Base-by-base conservation (phyloP, 352 stramenopile genomes). In the Phytophthora melonis region DNA sequence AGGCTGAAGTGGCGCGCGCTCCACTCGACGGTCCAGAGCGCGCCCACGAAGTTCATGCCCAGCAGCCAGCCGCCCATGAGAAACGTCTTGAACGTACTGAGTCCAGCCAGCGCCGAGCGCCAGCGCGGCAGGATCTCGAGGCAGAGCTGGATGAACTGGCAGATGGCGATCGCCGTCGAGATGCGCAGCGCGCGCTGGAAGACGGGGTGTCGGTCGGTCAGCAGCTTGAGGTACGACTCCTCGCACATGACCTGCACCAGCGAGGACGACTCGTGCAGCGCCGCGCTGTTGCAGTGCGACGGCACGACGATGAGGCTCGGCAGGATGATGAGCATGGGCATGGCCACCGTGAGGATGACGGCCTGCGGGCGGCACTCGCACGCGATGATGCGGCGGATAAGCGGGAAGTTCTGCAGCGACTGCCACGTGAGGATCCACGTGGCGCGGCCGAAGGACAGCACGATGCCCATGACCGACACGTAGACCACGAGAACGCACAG, bases 371-470 rank as follows among this genome's bases (percentile, higher is more conserved):
- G 78, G 45, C 84, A 93, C 70, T 95, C 88, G 58, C 84, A 81
- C 10, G 84, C 82, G 71, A 97, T 94, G 39, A 95, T 93, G 39
- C 90, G 86, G 7, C 90, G 88, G 64, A 97, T 97, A 27, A 95
- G 86, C 57, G 90, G 90, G 64, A 97, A 97, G 63, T 97, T 94
- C 61, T 93, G 74, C 34, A 90, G 81, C 43, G 90, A 97, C 60
- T 97, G 90, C 90, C 90, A 97, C 63, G 87, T 95, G 59, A 97
- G 81, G 71, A 97, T 97, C 90, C 90, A 97, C 39, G 84, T 95
- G 18, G 90, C 88, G 18, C 90, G 88, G 9, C 88, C 90, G 55
- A 97, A 94, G 27, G 88, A 91, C 39, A 97, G 66, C 58, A 95
- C 81, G 49, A 97, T 95, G 32, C 84, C 84, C 77, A 97, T 97